Base-by-base conservation (phyloP, 129 eudicot species). In the Heracleum sosnowskyi region DNA sequence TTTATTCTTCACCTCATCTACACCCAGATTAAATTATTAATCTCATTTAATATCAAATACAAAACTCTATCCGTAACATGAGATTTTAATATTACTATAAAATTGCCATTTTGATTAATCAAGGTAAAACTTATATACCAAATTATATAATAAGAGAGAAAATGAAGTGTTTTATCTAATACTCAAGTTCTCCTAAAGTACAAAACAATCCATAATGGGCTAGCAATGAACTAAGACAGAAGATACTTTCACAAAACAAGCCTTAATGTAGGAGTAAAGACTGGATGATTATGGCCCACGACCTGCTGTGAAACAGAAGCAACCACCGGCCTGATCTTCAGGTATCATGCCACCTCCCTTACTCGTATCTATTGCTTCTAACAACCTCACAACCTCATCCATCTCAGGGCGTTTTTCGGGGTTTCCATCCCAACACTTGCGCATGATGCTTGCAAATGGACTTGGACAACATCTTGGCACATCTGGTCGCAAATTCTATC, bases 301-400 rank as follows among this genome's bases (percentile, higher is more conserved):
- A 40, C 78, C 68, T 5, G 81, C 46, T 31, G 85, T 18, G 79
- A 94, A 91, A 81, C 98, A 91, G 74, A 94, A 73, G 79, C 98
- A 94, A 31, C 91, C 88, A 20, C 76, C 42, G 71, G 92, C 90
- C 76, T 89, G 88, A 73, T 85, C 97, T 37, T 91, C 98, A 0
- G 97, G 96, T 66, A 94, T 88, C 98, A 94, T 94, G 63, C 97
- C 98, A 24, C 98, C 98, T 12, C 98, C 97, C 66, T 91, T 89
- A 84, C 92, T 91, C 5, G 97, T 91, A 69, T 94, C 97, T 36
- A 94, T 84, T 16, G 96, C 92, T 90, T 94, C 98, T 72, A 94
- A 80, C 83, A 88, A 78, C 78, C 84, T 85, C 83, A 94, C 98
- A 0, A 94, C 98, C 79, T 94, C 98, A 28, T 91, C 97, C 98